Percentiles rank a stretch among this genome's conserved stretches.
Evolutionary conservation across 306 rosid genomes (phyloP).

Genomic region (Trichosanthes truncata): DNA sequence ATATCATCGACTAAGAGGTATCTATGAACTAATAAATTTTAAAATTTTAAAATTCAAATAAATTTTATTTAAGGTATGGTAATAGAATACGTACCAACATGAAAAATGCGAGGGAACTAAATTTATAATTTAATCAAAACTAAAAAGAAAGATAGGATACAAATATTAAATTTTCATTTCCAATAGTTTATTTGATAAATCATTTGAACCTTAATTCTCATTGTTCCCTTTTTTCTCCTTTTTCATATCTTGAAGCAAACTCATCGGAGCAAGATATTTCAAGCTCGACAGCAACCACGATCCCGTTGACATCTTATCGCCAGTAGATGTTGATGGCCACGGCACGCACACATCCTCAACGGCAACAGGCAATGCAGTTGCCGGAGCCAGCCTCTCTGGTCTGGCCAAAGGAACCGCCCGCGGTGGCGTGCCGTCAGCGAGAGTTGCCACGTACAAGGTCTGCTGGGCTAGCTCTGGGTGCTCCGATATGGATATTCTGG

Average conservation of each 20-base stretch:
- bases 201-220: too few relatives aligned
- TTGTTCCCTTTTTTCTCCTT: too few relatives aligned
- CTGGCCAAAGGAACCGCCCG: slow-evolving; percentile 66
- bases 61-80: too few relatives aligned
- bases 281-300: slow-evolving; percentile 45
- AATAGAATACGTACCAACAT: too few relatives aligned
- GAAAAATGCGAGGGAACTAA: too few relatives aligned
- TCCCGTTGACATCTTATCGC: slow-evolving; percentile 50
- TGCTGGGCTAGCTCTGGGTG: slow-evolving; percentile 63
- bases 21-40: too few relatives aligned
- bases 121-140: too few relatives aligned
- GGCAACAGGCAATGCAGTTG: slow-evolving; percentile 41
- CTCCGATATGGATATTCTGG: slow-evolving; percentile 76
- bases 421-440: slow-evolving; percentile 66
- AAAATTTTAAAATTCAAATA: too few relatives aligned
- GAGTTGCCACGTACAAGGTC: slow-evolving; percentile 77
- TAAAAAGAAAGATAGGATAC: too few relatives aligned
- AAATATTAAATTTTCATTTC: too few relatives aligned
- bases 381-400: slow-evolving; percentile 57
- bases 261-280: slow-evolving; percentile 79
- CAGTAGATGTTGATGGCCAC: slow-evolving; percentile 69
- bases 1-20: too few relatives aligned
- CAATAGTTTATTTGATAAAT: too few relatives aligned
- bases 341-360: slow-evolving; percentile 87
- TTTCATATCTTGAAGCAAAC: slow-evolving; percentile 36